Base-by-base conservation (phyloP, 75 land plant genomes). In the Larix kaempferi region DNA sequence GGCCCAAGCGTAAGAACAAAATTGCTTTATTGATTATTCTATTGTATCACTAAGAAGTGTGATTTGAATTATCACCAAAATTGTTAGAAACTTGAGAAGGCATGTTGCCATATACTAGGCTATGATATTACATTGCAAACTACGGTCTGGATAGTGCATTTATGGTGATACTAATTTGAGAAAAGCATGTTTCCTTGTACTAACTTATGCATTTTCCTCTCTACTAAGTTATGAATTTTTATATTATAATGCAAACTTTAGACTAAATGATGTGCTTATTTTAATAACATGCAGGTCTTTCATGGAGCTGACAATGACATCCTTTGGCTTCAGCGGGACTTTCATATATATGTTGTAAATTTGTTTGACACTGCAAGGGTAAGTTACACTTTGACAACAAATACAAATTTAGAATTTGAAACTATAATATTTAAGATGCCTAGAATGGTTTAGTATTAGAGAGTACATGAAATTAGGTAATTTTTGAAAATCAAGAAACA, bases 241-340 rank as follows among this genome's bases (percentile, higher is more conserved):
- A 49, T 49, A 49, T 10, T 49, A 49, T 49, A 49, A 10, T 49
- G 54, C 12, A 49, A 49, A 10, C 12, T 49, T 49, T 49, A 12
- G 54, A 49, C 41, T 39, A 39, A 39, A 39, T 39, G 41, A 39
- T 39, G 41, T 39, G 41, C 41, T 39, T 39, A 39, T 39, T 39
- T 39, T 39, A 39, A 39, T 3, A 39, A 39, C 54, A 10, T 82
- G 59, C 78, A 98, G 99, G 94, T 98, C 14, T 95, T 98, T 76
- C 99, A 98, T 89, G 99, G 99, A 73, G 94, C 98, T 59, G 99
- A 95, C 77, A 95, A 89, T 86, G 99, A 98, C 84, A 85, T 88
- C 74, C 89, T 95, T 22, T 98, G 99, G 99, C 86, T 98, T 74
- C 99, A 98, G 82, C 86, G 96, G 73, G 99, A 98, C 85, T 98